Evolutionary conservation across 192 early-diverging fungal species (phyloP).

Genomic region (Backusella parvicylindrica): DNA sequence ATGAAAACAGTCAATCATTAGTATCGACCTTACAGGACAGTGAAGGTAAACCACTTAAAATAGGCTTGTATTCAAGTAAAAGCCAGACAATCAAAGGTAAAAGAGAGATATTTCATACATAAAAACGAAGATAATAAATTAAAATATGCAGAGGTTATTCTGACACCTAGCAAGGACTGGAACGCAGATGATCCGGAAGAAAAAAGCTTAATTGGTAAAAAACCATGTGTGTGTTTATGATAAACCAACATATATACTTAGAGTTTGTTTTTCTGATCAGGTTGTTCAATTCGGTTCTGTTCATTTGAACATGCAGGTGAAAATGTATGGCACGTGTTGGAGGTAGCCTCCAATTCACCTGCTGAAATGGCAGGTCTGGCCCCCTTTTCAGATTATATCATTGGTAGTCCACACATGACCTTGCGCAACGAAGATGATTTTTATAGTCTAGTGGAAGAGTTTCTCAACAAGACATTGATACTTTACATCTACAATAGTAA

Average conservation of each 20-base stretch:
- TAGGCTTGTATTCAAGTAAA: conserved; percentile 59
- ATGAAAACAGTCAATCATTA: conserved; percentile 33
- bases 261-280: neutral
- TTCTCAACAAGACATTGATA: conserved; percentile 53
- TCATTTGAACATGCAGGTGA: conserved; percentile 55
- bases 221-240: neutral
- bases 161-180: conserved; percentile 33
- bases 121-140: neutral
- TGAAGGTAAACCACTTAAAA: conserved; percentile 41
- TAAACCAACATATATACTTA: too few species aligned
- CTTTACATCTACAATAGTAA: conserved; percentile 68
- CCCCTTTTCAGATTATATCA: conserved; percentile 67
- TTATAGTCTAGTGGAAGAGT: conserved; percentile 55
- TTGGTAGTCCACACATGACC: conserved; percentile 60
- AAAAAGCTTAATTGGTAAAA: conserved; percentile 38
- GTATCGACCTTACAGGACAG: conserved; percentile 41
- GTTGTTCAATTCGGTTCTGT: conserved; percentile 63
- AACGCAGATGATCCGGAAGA: conserved; percentile 25
- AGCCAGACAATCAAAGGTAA: conserved; percentile 48
- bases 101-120: neutral
- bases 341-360: conserved; percentile 63
- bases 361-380: conserved; percentile 68
- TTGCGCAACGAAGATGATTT: conserved; percentile 62
- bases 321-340: conserved; percentile 66
- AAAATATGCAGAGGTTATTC: conserved; percentile 17